Evolutionary conservation across 2,329 filamentous ascomycete genomes (phyloP).

Genomic region (Alternaria atra): DNA sequence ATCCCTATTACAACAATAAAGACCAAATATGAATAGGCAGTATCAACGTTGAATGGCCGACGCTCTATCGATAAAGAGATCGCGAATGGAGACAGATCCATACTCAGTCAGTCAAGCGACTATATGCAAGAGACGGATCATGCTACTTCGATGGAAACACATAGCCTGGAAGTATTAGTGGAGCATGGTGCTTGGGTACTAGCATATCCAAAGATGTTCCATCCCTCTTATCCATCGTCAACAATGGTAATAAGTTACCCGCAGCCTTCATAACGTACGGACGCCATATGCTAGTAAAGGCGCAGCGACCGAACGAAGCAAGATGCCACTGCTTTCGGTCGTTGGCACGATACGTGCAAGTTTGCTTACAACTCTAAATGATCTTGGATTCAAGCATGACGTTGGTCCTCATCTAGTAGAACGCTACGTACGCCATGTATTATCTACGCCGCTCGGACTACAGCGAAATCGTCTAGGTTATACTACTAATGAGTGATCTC

Average conservation of each 20-base stretch:
- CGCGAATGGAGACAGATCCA: constrained; percentile 27
- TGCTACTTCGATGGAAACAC: neutral
- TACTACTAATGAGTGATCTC: too few relatives aligned
- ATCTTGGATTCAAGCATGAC: too few relatives aligned
- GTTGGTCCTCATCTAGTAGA: too few relatives aligned
- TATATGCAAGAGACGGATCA: neutral
- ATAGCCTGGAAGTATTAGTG: constrained; percentile 16
- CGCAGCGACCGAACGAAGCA: neutral
- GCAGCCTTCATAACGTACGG: neutral
- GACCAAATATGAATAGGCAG: constrained; percentile 32
- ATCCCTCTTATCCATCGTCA: neutral
- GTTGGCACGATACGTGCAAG: neutral
- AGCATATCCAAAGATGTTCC: neutral
- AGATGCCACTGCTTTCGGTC: neutral
- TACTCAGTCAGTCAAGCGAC: neutral
- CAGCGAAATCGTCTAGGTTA: too few relatives aligned
- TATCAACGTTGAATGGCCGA: neutral
- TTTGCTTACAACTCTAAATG: neutral
- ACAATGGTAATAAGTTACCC: neutral
- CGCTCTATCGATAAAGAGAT: constrained; percentile 32
- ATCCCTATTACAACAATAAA: constrained; percentile 24
- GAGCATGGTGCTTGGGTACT: constrained; percentile 4
- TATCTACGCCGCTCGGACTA: too few relatives aligned
- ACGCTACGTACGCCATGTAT: too few relatives aligned
- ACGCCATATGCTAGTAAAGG: neutral